Base-by-base conservation (phyloP, 148 eudicot species). In the Vaccinium macrocarpon region DNA sequence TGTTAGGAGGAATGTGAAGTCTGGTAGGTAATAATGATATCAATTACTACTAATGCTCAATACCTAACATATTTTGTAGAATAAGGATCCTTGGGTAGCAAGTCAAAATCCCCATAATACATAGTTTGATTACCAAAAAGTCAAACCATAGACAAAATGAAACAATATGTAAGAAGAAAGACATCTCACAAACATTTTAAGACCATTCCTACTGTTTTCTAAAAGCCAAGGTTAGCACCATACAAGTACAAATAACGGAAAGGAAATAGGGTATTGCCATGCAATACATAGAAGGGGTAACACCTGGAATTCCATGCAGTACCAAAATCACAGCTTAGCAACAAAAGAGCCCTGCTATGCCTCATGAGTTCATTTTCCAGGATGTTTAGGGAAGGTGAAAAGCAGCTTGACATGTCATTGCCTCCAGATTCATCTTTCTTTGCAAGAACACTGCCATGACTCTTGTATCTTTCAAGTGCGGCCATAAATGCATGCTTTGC, bases 271-370 rank as follows among this genome's bases (percentile, higher is more conserved):
- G 51, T 29, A 8, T n/a, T 19, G 42, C 7, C 35, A 61, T 62
- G 16, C 64, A 7, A 77, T 27, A 68, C 27, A 6, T 12, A 61
- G 53, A 57, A 70, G 59, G 81, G 73, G 81, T 64, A 76, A 83
- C 74, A 95, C 98, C 98, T 94, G 88, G 90, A 88, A 90, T 96
- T 94, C 99, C 99, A 96, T 5, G 94, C 97, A 51, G 95, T 96
- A 82, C 95, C 95, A 88, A 92, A 94, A 89, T 96, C 97, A 87
- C 90, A 90, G 85, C 97, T 93, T 57, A 96, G 83, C 88, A 96
- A 80, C 88, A 94, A 83, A 84, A 96, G 91, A 89, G 88, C 93
- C 89, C 87, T 90, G 93, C 97, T 96, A 77, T 92, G 93, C 84
- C 88, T 94, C 97, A 96, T 91, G 76, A 93, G 89, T 82, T 92